A percentile compares a stretch with the other conserved stretches of the same genome.
These are phyloP conservation scores for Ophioceras dolichostomum DNA, from an alignment of 2,329 filamentous ascomycete species.

Conservation along the genomic window DNA sequence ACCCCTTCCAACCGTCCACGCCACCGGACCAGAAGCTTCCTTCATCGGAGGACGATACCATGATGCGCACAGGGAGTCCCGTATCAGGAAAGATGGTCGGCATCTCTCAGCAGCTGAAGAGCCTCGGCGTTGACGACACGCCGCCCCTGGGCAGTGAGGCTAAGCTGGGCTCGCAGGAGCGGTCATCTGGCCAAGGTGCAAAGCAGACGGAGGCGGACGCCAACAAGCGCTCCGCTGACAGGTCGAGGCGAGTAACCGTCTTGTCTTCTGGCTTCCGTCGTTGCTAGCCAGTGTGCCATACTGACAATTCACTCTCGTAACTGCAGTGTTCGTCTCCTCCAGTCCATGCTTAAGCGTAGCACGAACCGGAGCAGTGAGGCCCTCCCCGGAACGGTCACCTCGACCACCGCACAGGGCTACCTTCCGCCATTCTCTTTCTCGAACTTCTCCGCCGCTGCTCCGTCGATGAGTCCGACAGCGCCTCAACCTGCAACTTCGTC, in stretches of 20 bases:
- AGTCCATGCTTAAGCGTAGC: conserved; percentile 35
- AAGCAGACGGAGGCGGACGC: not conserved
- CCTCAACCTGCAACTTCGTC: conserved; percentile 17
- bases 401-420: conserved; percentile 38
- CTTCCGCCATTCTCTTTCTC: conserved; percentile 13
- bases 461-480: conserved; percentile 34
- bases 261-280: not conserved
- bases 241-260: not conserved
- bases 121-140: not conserved
- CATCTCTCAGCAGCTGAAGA: not conserved
- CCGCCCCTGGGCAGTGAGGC: not conserved
- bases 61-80: not conserved
- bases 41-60: too few species aligned
- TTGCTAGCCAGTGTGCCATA: too few species aligned
- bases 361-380: conserved; percentile 24
- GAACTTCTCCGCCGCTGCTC: conserved; percentile 17
- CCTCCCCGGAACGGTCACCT: conserved; percentile 29
- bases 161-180: not conserved
- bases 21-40: not conserved
- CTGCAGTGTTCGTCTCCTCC: conserved; percentile 28
- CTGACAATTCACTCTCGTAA: not conserved
- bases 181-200: not conserved
- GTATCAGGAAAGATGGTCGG: not conserved
- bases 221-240: conserved; percentile 1
- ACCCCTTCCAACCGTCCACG: conserved; percentile 3